Base-by-base conservation (phyloP, 768 basidiomycete genomes). In the Postia placenta region DNA sequence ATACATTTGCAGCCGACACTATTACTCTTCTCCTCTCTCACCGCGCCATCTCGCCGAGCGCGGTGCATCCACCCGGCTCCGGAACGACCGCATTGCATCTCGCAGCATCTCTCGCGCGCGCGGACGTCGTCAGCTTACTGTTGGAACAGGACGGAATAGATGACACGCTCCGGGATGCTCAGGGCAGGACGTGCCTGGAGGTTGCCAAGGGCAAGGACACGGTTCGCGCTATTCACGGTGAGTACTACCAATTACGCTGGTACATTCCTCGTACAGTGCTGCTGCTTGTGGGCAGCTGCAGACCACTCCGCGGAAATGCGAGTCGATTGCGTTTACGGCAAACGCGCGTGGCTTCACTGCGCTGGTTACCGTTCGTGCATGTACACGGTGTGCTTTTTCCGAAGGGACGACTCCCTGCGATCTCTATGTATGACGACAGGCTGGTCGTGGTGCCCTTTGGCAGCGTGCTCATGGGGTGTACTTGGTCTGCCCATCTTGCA, bases 141-240 rank as follows among this genome's bases (percentile, higher is more conserved):
- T 74, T 97, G 1, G 85, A 86, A 46, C 87, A 94, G 56, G 82
- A 87, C 0, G 75, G 67, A 2, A 81, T 93, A 36, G 84, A 97
- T 59, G 94, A 96, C 55, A 85, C 81, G 1, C 59, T 83, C 11
- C 66, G 80, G 4, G 88, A 96, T 59, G 63, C 56, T 4, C 73
- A 83, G 9, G 87, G 90, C 1, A 73, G 73, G 54, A 83, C 83
- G 0, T 80, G 80, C 44, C 68, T 76, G 37, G 91, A 95, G 9
- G 81, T 87, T 3, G 90, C 89, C 1, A 76, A 76, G 39, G 75
- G 74, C 2, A 82, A 76, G 55, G 90, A 92, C 2, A 71, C 82
- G 2, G 59, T 80, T 4, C 74, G 79, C 12, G 68, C 79, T 2
- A 79, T 97, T 17, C 78, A 87, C 54, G 85, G 88, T 83, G 45